Base-by-base conservation (phyloP, 257 asterid species). In the Salvia splendens region DNA sequence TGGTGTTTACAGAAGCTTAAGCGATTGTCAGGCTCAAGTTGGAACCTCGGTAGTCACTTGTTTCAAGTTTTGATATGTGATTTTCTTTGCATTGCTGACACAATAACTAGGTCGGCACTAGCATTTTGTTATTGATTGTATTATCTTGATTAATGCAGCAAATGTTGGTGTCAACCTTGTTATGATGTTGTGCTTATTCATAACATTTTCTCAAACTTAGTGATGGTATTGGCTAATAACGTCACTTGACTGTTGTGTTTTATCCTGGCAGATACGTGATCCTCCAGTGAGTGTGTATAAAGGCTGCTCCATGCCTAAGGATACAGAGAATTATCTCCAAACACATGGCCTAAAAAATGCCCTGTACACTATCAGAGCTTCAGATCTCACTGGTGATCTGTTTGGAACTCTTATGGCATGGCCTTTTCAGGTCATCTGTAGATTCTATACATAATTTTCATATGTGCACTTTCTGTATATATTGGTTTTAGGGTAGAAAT, bases 1-100 rank as follows among this genome's bases (percentile, higher is more conserved):
- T 48, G 99, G 97, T 68, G 85, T 94, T 20, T 94, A 88, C 87
- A 91, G 86, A 83, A 91, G 87, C 78, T 80, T 94, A 64, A 88
- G 83, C 60, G 97, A 94, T 69, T 94, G 96, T 70, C 96, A 91
- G 75, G 85, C 88, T 64, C 99, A 91, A 94, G 97, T 84, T 64
- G 99, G 97, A 79, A 80, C 89, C 58, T 88, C 97, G 86, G 99
- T 94, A 88, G 75, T 77, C 14, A 5, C 68, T 61, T 5, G n/a
- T 65, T 46, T 73, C 72, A 53, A 30, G 30, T 59, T 56, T 64
- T 35, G 30, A 20, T 63, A 55, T 77, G 54, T 65, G 72, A 59
- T 66, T 36, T 65, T 32, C 48, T 63, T 5, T 57, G 28, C 28
- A 51, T 52, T 48, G 47, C 28, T 33, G 6, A 33, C 38, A 33